Evolutionary conservation across 768 basidiomycete species (phyloP).

Genomic region (Lactarius psammicola): DNA sequence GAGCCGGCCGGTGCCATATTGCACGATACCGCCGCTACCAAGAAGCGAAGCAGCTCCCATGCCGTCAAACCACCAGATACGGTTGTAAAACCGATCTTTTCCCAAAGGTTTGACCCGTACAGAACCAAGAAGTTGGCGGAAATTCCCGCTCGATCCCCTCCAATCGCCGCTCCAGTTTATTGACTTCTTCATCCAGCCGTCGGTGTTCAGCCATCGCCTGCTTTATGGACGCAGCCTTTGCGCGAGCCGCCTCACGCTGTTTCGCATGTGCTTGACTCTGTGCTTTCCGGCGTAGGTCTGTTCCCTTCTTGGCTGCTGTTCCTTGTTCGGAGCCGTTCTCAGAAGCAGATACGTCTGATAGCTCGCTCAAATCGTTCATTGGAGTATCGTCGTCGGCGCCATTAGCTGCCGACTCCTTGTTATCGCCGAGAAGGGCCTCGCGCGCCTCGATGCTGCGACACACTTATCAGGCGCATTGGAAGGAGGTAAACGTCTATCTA

Average conservation of each 20-base stretch:
- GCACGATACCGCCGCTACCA: constrained; percentile 71
- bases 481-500: constrained; percentile 28
- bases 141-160: constrained; percentile 93
- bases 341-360: constrained; percentile 65
- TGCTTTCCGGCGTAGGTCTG: constrained; percentile 46
- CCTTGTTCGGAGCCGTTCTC: constrained; percentile 57
- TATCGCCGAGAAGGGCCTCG: constrained; percentile 57
- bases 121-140: constrained; percentile 78
- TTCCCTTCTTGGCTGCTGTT: constrained; percentile 34
- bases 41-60: constrained; percentile 82
- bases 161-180: constrained; percentile 74
- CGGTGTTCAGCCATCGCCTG: constrained; percentile 81
- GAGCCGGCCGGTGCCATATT: constrained; percentile 86
- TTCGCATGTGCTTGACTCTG: constrained; percentile 66
- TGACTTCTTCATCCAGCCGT: constrained; percentile 84
- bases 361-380: constrained; percentile 67
- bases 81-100: constrained; percentile 89
- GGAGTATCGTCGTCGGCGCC: constrained; percentile 53
- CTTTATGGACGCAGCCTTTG: constrained; percentile 76
- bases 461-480: constrained; percentile 20
- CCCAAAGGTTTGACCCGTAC: constrained; percentile 88
- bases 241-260: constrained; percentile 75
- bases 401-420: constrained; percentile 35
- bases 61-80: constrained; percentile 99
- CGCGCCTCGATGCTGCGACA: constrained; percentile 67